These are phyloP conservation scores for Fonsecaea monophora DNA, from an alignment of 2,329 filamentous ascomycete genomes.

Conservation along the genomic window DNA sequence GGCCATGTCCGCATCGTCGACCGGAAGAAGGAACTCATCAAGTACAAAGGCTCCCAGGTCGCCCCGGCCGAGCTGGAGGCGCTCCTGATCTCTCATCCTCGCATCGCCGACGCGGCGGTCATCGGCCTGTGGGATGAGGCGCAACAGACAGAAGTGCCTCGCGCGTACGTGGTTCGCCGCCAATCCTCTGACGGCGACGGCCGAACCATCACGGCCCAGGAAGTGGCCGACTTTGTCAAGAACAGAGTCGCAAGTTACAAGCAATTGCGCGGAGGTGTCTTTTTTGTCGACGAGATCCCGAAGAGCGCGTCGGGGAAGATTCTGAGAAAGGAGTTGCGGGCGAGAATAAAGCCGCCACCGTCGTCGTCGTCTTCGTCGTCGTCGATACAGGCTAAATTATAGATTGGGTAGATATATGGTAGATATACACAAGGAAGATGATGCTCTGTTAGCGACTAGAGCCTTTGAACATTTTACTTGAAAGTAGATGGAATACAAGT, in stretches of 20 bases:
- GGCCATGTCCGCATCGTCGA: not conserved
- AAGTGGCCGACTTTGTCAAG: not conserved
- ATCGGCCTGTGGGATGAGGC: not conserved
- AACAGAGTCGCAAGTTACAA: not conserved
- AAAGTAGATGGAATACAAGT: too few species aligned
- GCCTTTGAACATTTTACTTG: too few species aligned
- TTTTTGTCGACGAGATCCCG: not conserved
- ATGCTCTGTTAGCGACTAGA: too few species aligned
- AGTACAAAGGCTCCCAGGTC: slow-evolving; percentile 67
- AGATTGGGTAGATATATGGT: not conserved
- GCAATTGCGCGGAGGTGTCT: not conserved
- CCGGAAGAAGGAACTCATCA: slow-evolving; percentile 59
- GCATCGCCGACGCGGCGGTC: slow-evolving; percentile 69
- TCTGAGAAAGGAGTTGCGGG: not conserved
- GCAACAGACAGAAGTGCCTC: not conserved
- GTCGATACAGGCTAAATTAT: not conserved
- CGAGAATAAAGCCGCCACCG: not conserved
- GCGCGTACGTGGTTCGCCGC: not conserved
- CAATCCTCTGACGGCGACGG: not conserved
- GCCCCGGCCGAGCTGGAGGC: slow-evolving; percentile 67
- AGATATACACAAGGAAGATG: not conserved
- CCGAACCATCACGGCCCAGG: not conserved
- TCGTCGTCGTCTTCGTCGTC: not conserved
- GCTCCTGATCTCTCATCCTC: slow-evolving; percentile 60
- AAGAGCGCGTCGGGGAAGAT: not conserved